Evolutionary conservation across 805 yeast genomes (phyloP), one percentile per base, ranked within the genome.

Genomic region (Lipomyces spencermartinsiae): DNA sequence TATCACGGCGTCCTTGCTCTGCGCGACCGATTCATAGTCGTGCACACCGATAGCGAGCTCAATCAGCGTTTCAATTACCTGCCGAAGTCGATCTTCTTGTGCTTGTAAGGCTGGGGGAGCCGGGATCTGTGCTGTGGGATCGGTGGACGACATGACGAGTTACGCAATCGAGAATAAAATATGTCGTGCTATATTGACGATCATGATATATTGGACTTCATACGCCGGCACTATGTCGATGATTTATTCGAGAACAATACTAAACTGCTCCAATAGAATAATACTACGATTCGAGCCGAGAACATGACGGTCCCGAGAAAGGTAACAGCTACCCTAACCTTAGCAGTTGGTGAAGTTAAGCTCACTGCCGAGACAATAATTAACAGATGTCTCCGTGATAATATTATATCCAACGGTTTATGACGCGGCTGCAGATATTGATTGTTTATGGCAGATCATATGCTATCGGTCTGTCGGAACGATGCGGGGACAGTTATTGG

Each of bases 41-140:
- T 95, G 97, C 2, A 93, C 93, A 62, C 93, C 86, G 16, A 94
- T 93, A 2, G 97, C 98, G 29, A 93, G 81, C 76, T 94, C 97
- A 22, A 93, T 87, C 65, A 93, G 86, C 7, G 96, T 89, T 76
- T 94, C 97, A 10, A 90, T 85, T 5, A 88, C 79, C 29, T 84
- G 82, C 29, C 86, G 83, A 33, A 86, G 76, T 68, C 83, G 83
- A 29, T 77, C 79, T 49, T 69, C 72, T 14, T 63, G 71, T 34
- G 51, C 62, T 33, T 69, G 64, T 4, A 69, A 62, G 25, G 60
- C 66, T 2, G 67, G 70, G 6, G 71, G 65, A 1, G 31, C 57
- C 5, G 57, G 56, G n/a, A 58, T 61, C n/a, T 66, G 64, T 5
- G 67, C 64, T 2, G 56, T 39, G 4, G 59, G 59, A 57, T 67